Percentiles rank a stretch among this genome's conserved stretches.
Conservation (phyloP, 768 basidiomycete genomes). For the Auricularia auricula-judae region DNA sequence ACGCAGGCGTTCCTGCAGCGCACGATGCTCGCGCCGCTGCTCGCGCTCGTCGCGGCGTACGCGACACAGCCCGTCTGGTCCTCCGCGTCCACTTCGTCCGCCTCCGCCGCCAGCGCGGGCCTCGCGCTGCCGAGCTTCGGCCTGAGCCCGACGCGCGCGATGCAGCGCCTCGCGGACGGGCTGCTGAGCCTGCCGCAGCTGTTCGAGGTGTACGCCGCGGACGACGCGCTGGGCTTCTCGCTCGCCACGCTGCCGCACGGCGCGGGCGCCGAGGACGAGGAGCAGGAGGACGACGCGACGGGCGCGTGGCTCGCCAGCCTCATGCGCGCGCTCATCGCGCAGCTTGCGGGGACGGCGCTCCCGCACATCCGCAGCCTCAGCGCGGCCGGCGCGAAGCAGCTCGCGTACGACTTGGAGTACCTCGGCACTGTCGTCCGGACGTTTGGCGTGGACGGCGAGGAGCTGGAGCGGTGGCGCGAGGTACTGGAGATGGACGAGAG, state of each 20-base stretch:
- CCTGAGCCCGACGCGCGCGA: constrained; percentile 77
- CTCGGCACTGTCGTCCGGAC: constrained; percentile 83
- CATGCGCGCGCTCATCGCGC: constrained; percentile 65
- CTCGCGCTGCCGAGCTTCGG: constrained; percentile 84
- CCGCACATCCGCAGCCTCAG: constrained; percentile 60
- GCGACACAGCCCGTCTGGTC: constrained; percentile 59
- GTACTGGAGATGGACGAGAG: constrained; percentile 52
- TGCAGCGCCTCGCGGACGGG: constrained; percentile 88
- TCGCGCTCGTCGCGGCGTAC: constrained; percentile 62
- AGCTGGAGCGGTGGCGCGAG: constrained; percentile 71
- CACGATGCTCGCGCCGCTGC: constrained; percentile 76
- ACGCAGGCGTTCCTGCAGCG: constrained; percentile 72
- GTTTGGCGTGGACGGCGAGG: constrained; percentile 77
- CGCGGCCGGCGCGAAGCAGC: constrained; percentile 63
- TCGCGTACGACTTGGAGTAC: constrained; percentile 80
- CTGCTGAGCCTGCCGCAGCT: constrained; percentile 84
- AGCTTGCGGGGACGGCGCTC: constrained; percentile 60
- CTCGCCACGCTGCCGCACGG: constrained; percentile 58
- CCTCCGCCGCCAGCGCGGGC: constrained; percentile 29
- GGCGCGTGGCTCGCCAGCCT: constrained; percentile 89
- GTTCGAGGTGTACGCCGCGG: constrained; percentile 89
- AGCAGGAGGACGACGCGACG: constrained; percentile 19
- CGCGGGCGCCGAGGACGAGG: constrained; percentile 27
- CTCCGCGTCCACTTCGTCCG: constrained; percentile 24
- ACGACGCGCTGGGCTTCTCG: constrained; percentile 83